Base-by-base conservation (phyloP, 805 yeast genomes). In the Barnettozyma sp. region DNA sequence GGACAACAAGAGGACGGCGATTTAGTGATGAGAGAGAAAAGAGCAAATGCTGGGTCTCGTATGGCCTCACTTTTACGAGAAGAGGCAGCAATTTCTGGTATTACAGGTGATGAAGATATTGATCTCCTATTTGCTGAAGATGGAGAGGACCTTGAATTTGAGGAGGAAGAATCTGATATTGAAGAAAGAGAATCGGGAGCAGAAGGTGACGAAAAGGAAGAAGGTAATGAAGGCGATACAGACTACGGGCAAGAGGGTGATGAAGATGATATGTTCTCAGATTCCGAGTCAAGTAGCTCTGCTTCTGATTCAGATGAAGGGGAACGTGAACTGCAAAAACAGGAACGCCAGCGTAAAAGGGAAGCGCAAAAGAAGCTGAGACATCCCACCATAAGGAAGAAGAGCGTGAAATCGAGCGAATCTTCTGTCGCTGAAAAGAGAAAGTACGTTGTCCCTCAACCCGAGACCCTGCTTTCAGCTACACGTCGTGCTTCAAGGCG, bases 11-110 rank as follows among this genome's bases (percentile, higher is more conserved):
- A n/a, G n/a, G n/a, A n/a, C n/a, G n/a, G n/a, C n/a, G n/a, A 12
- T 26, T 16, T 21, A 47, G 76, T 82, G 15, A 80, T 94, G 4
- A 71, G 97, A 42, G 63, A 75, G 41, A 68, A 85, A 44, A 74
- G 98, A 36, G 59, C 86, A 29, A 92, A 90, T 60, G 98, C 98
- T 2, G 98, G 98, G 12, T 81, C 84, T 35, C 68, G 92, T 36
- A 65, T 92, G 54, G 74, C 75, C 49, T 76, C 76, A 38, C 68
- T 92, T 41, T 62, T 92, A 14, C 82, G 77, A 40, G 69, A 83
- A 20, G 95, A 74, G 43, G 80, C 74, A 31, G 53, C 62, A 7
- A 45, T 58, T 2, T 62, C 56, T 6, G 54, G 62, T 11, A 65
- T 63, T 12, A 84, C 83, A 27, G 86, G 84, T 28, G 94, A 82